Conservation (phyloP, 306 rosid genomes). For the Urtica urens region DNA sequence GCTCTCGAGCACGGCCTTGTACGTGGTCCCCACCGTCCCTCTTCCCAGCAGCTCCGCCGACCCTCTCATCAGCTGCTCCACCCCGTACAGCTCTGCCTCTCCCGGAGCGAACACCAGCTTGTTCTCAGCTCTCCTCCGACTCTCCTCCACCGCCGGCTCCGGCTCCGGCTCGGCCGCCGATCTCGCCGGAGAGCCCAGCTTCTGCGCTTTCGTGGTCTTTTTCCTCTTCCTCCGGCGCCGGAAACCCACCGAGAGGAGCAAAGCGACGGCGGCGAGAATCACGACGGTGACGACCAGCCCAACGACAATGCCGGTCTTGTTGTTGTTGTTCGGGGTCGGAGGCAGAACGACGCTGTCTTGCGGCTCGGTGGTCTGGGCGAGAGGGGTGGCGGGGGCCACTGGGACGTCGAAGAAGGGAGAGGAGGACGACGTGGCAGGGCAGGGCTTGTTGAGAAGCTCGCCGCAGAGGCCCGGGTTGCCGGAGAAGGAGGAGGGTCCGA, state of each 20-base stretch:
- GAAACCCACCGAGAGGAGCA: constrained; percentile 24
- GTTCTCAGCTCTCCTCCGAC: constrained; percentile 28
- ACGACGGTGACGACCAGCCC: constrained; percentile 31
- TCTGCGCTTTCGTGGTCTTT: not conserved
- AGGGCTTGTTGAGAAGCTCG: constrained; percentile 42
- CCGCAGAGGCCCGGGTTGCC: constrained; percentile 64
- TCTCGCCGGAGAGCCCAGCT: not conserved
- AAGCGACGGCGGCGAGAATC: constrained; percentile 17
- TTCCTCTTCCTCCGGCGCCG: constrained; percentile 6
- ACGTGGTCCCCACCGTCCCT: constrained; percentile 72
- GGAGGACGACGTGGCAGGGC: constrained; percentile 28
- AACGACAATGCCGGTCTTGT: constrained; percentile 31
- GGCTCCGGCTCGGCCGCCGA: constrained; percentile 12
- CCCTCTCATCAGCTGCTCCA: constrained; percentile 80
- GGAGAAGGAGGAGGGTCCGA: constrained; percentile 35
- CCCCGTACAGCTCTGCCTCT: constrained; percentile 43
- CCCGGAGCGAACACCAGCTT: constrained; percentile 56
- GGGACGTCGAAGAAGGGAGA: constrained; percentile 49
- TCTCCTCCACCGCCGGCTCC: constrained; percentile 26
- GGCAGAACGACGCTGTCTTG: constrained; percentile 35
- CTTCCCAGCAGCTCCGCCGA: constrained; percentile 90
- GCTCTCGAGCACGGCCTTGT: constrained; percentile 74
- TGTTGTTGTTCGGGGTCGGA: constrained; percentile 29
- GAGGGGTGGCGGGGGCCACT: constrained; percentile 13
- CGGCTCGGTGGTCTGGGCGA: constrained; percentile 31